Evolutionary conservation across 441 rosid species (phyloP).

Genomic region (Dalechampia spathulata): DNA sequence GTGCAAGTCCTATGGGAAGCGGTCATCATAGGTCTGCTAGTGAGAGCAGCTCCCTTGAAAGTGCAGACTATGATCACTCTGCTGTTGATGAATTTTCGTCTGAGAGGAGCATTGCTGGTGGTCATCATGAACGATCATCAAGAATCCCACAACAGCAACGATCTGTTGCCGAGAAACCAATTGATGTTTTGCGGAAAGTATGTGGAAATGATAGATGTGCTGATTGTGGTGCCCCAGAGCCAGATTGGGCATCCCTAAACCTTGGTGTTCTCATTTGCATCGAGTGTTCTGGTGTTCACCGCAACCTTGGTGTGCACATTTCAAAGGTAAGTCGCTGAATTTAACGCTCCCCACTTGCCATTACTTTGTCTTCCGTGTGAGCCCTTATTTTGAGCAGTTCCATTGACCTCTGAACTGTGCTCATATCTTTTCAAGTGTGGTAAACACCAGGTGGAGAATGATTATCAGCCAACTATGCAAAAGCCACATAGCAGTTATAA

Average conservation of each 20-base stretch:
- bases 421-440: background rate
- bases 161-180: constrained; percentile 80
- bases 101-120: constrained; percentile 56
- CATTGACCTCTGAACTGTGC: background rate
- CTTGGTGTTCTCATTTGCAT: constrained; percentile 98
- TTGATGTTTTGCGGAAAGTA: constrained; percentile 73
- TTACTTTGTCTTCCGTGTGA: too few relatives aligned
- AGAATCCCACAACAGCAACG: constrained; percentile 74
- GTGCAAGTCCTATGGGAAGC: constrained; percentile 85
- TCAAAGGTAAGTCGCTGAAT: constrained; percentile 62
- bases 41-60: constrained; percentile 98
- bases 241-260: constrained; percentile 99
- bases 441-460: constrained; percentile 6
- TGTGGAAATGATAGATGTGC: constrained; percentile 98
- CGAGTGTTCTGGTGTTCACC: constrained; percentile 98
- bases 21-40: constrained; percentile 97
- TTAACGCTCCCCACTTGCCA: too few relatives aligned
- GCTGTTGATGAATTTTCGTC: constrained; percentile 64
- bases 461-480: background rate
- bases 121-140: constrained; percentile 56
- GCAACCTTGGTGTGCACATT: constrained; percentile 97
- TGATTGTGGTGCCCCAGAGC: constrained; percentile 98
- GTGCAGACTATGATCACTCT: constrained; percentile 89
- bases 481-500: background rate
- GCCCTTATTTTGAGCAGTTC: too few relatives aligned